These are phyloP conservation scores for Sergeia podlipaevii DNA, from an alignment of 208 protist species.

Conservation along the genomic window DNA sequence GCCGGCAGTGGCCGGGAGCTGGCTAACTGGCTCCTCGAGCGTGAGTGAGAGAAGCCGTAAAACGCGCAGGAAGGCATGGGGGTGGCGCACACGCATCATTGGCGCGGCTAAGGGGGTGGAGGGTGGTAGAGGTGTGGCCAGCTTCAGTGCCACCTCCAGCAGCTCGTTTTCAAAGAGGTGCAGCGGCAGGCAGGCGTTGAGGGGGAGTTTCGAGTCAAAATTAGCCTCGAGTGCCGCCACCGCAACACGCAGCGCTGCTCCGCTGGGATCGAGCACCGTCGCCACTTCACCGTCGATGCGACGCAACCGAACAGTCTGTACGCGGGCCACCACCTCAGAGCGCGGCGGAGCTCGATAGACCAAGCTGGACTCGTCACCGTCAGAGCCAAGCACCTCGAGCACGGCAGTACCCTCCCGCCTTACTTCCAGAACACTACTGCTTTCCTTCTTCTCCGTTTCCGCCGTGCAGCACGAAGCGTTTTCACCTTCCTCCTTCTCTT, in stretches of 20 bases:
- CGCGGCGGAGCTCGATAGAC: constrained; percentile 48
- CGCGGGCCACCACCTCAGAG: constrained; percentile 15
- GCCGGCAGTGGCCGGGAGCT: neutral
- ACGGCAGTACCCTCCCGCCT: constrained; percentile 17
- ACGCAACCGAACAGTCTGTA: constrained; percentile 37
- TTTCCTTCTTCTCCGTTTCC: neutral
- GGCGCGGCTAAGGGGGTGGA: neutral
- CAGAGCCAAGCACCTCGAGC: constrained; percentile 65
- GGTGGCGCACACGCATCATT: constrained; percentile 10
- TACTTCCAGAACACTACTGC: neutral
- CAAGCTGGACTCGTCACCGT: constrained; percentile 69
- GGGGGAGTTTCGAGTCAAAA: constrained; percentile 21
- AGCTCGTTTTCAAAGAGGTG: neutral
- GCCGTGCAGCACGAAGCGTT: neutral
- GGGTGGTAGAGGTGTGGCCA: neutral
- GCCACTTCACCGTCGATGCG: constrained; percentile 38
- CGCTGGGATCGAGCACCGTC: constrained; percentile 42
- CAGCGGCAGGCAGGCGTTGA: neutral
- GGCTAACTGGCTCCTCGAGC: neutral
- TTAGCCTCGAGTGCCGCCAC: constrained; percentile 55
- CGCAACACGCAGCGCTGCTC: constrained; percentile 27
- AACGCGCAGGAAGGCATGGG: constrained; percentile 16
- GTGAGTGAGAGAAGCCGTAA: constrained; percentile 26
- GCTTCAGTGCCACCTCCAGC: neutral
- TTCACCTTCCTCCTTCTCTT: constrained; percentile 11